Conservation (phyloP, 495 filamentous ascomycete species). For the Annulohypoxylon nitens region DNA sequence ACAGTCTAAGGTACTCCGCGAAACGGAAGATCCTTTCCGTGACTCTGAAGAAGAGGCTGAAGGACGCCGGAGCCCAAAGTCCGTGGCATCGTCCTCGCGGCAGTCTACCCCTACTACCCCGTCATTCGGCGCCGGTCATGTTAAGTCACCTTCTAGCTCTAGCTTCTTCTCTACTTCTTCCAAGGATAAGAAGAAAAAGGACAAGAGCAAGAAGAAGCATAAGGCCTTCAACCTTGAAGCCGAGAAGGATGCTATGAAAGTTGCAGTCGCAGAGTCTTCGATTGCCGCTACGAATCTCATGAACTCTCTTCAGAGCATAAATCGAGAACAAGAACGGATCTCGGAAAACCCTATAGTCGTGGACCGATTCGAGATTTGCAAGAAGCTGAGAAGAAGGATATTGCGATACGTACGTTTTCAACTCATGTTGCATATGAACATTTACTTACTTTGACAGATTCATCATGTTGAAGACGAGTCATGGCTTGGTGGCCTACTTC, state of each 20-base stretch:
- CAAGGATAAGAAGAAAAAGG: slow-evolving; percentile 63
- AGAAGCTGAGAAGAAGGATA: slow-evolving; percentile 83
- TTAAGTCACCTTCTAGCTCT: slow-evolving; percentile 50
- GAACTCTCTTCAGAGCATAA: slow-evolving; percentile 91
- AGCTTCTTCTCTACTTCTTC: slow-evolving; percentile 51
- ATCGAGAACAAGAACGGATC: slow-evolving; percentile 88
- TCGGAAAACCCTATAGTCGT: slow-evolving; percentile 84
- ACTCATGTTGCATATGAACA: neutral
- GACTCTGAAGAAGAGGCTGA: slow-evolving; percentile 71
- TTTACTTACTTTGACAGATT: slow-evolving; percentile 63
- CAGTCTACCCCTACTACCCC: slow-evolving; percentile 51
- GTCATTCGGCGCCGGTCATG: slow-evolving; percentile 48
- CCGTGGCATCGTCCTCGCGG: slow-evolving; percentile 46
- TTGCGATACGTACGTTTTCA: slow-evolving; percentile 76
- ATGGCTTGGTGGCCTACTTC: slow-evolving; percentile 82
- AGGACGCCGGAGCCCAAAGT: slow-evolving; percentile 31
- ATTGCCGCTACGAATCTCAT: slow-evolving; percentile 91
- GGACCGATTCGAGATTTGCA: slow-evolving; percentile 86
- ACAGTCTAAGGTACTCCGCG: slow-evolving; percentile 82
- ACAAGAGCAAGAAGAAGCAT: slow-evolving; percentile 63
- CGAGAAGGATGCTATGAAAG: slow-evolving; percentile 86
- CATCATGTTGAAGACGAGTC: slow-evolving; percentile 86
- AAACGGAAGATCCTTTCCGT: slow-evolving; percentile 75
- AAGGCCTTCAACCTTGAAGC: slow-evolving; percentile 84
- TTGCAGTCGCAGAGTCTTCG: slow-evolving; percentile 83